Base-by-base conservation (phyloP, 2,329 filamentous ascomycete genomes). In the Phaeosphaeria sp. region DNA sequence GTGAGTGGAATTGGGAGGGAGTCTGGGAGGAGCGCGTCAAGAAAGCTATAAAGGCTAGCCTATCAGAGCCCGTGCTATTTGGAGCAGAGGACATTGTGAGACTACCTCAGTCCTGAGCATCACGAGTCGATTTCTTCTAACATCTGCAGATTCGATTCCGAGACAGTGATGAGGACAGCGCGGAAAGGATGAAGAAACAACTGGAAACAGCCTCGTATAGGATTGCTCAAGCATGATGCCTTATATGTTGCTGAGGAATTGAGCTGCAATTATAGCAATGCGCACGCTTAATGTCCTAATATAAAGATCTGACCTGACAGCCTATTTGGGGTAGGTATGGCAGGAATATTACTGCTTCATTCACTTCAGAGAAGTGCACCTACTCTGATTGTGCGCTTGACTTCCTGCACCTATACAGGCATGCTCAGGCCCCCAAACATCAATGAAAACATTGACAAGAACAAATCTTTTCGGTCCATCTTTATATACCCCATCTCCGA, bases 1-100 rank as follows among this genome's bases (percentile, higher is more conserved):
- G 90, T 6, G 90, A 96, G 68, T 98, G 94, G 94, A 96, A 96
- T 72, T 98, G 94, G 94, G 92, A 97, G 70, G 93, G 94, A 0
- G 94, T 98, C 0, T 99, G 94, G 94, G 91, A 96, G 73, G 90
- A 93, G 63, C 85, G 94, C 54, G 93, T 97, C 0, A 89, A 87
- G 76, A 91, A 90, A 75, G 90, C 90, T 18, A 86, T 97, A 44
- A 85, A 89, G 50, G 84, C 85, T 10, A 96, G 92, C 70, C 79
- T 92, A 50, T 91, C 91, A 0, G 94, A 98, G 65, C 81, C 88
- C 1, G 88, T 92, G 4, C 79, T 98, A 22, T 98, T 89, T 78
- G 92, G 82, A 27, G 79, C 85, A 10, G 90, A 93, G 73, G 92
- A 96, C 64, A 83, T 92, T 77, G 91, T 94, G 82, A 55, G 72